Evolutionary conservation across 2,329 filamentous ascomycete species (phyloP).

Genomic region (Colletotrichum melonis): DNA sequence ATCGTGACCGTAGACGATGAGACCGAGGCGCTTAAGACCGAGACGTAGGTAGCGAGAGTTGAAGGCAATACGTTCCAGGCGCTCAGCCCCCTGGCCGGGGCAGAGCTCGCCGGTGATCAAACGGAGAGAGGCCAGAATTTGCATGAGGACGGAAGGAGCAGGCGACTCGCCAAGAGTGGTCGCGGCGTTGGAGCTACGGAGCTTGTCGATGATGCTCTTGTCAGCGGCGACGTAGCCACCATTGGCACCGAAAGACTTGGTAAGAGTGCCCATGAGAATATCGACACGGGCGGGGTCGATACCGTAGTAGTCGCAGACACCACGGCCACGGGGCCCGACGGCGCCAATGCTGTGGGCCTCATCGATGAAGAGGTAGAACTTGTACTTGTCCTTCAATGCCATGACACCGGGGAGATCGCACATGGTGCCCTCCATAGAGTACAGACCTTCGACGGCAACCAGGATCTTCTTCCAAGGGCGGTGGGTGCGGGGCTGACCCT

Average conservation of each 20-base stretch:
- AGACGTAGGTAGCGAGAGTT: constrained; percentile 98
- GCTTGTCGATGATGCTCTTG: constrained; percentile 91
- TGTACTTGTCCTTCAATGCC: constrained; percentile 92
- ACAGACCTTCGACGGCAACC: constrained; percentile 94
- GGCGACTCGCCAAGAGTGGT: constrained; percentile 90
- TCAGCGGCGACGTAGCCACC: constrained; percentile 94
- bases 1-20: constrained; percentile 97
- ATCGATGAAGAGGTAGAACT: constrained; percentile 95
- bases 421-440: constrained; percentile 99
- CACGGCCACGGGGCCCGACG: constrained; percentile 86
- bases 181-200: constrained; percentile 86
- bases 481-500: constrained; percentile 97
- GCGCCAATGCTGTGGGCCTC: constrained; percentile 97
- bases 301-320: constrained; percentile 97
- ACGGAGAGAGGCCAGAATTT: constrained; percentile 87
- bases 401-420: constrained; percentile 94
- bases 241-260: constrained; percentile 98
- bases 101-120: constrained; percentile 90
- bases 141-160: constrained; percentile 86
- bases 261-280: constrained; percentile 97
- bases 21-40: constrained; percentile 94
- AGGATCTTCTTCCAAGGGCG: constrained; percentile 99
- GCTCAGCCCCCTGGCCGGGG: constrained; percentile 94
- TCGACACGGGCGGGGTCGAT: constrained; percentile 90
- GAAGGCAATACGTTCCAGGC: constrained; percentile 94